A percentile compares a stretch with the other conserved stretches of the same genome.
phyloP scores from a whole-genome alignment of 78 protist species.

The Cavenderia fasciculata region DNA sequence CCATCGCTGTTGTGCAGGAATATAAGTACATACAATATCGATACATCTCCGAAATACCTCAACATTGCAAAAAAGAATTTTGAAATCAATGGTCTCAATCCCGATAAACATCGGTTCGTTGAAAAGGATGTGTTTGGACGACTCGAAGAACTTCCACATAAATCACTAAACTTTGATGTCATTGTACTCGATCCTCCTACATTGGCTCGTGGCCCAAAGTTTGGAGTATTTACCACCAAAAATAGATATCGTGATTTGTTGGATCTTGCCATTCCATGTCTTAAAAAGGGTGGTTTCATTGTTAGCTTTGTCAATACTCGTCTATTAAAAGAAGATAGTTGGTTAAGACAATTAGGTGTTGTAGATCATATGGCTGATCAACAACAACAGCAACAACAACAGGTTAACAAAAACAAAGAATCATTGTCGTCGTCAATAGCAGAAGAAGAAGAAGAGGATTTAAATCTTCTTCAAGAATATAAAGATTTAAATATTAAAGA shows the following conservation, averaged over 20 bases:
- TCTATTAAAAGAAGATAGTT: neutral
- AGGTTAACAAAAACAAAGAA: neutral
- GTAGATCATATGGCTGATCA: neutral
- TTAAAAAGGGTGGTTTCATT: conserved; percentile 57
- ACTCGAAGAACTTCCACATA: neutral
- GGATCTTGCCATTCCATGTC: neutral
- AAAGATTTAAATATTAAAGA: conserved; percentile 8
- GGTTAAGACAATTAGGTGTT: conserved; percentile 58
- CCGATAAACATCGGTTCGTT: conserved; percentile 12
- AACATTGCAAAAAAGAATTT: conserved; percentile 16
- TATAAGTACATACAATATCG: conserved; percentile 18
- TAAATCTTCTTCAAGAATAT: conserved; percentile 13
- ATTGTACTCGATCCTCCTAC: conserved; percentile 43
- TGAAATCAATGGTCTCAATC: conserved; percentile 10
- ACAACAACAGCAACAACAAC: neutral
- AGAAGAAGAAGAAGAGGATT: neutral
- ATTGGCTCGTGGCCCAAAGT: neutral
- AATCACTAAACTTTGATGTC: conserved; percentile 25
- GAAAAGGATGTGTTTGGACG: conserved; percentile 3
- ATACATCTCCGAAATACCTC: neutral
- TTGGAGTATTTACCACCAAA: conserved; percentile 29
- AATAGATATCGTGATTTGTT: conserved; percentile 20
- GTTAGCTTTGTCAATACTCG: conserved; percentile 6
- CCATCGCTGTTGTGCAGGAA: neutral
- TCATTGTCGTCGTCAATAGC: neutral